A percentile compares a stretch with the other conserved stretches of the same genome.
phyloP scores from a whole-genome alignment of 352 stramenopile species.

The Globisporangium spinosum region DNA sequence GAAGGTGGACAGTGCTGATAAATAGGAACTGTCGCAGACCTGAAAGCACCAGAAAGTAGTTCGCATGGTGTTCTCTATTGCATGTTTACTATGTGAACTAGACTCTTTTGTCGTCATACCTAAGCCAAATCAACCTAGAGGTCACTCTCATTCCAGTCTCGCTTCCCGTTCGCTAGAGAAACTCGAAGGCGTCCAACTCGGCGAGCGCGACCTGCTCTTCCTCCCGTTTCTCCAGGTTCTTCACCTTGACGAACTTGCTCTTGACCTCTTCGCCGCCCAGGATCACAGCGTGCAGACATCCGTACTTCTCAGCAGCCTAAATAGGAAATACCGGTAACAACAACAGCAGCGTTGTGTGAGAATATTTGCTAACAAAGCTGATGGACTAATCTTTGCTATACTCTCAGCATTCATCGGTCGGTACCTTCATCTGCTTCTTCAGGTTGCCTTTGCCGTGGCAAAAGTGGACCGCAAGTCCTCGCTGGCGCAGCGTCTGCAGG shows the following conservation, averaged over 20 bases:
- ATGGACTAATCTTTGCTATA: not conserved
- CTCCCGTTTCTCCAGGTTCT: conserved; percentile 61
- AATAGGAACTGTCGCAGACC: not conserved
- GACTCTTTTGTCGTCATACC: not conserved
- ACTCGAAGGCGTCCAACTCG: conserved; percentile 28
- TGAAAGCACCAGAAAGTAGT: not conserved
- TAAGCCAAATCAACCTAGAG: not conserved
- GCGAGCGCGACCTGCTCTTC: conserved; percentile 44
- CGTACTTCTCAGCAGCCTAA: conserved; percentile 65
- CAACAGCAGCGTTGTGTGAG: not conserved
- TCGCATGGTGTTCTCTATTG: conserved; percentile 9
- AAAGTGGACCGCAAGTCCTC: conserved; percentile 73
- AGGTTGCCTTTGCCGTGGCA: conserved; percentile 74
- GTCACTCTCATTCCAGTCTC: not conserved
- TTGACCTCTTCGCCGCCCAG: conserved; percentile 67
- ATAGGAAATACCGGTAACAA: not conserved
- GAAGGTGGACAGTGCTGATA: not conserved
- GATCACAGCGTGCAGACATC: conserved; percentile 69
- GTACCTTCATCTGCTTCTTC: conserved; percentile 89
- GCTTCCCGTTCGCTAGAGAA: conserved; percentile 14
- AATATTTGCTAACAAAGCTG: not conserved
- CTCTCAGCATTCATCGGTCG: not conserved
- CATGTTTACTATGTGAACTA: not conserved
- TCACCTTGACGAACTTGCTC: conserved; percentile 63
- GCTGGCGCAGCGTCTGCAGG: conserved; percentile 45